Evolutionary conservation across 2,329 filamentous ascomycete genomes (phyloP).

Genomic region (Microdochium nivale): DNA sequence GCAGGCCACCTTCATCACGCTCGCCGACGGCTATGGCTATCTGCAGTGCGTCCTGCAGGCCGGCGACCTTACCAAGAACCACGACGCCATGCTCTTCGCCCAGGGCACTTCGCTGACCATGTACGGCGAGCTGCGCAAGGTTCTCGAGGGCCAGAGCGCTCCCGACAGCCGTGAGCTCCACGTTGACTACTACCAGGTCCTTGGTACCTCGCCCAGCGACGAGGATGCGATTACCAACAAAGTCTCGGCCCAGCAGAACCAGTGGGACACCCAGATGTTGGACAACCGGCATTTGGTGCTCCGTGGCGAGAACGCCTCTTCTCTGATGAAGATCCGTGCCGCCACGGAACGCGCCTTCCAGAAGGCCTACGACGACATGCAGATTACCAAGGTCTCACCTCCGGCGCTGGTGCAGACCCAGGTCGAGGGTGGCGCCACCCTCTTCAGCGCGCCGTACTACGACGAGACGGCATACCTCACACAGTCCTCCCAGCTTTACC

Average conservation of each 20-base stretch:
- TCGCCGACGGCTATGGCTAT: slow-evolving; percentile 75
- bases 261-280: slow-evolving; percentile 56
- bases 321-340: slow-evolving; percentile 80
- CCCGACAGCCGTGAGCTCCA: slow-evolving; percentile 82
- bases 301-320: slow-evolving; percentile 74
- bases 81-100: slow-evolving; percentile 78
- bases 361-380: slow-evolving; percentile 66
- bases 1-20: slow-evolving; percentile 77
- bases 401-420: slow-evolving; percentile 92
- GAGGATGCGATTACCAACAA: slow-evolving; percentile 87
- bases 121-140: slow-evolving; percentile 73
- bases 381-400: slow-evolving; percentile 75
- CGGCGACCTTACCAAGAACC: slow-evolving; percentile 80
- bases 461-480: slow-evolving; percentile 87
- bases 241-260: slow-evolving; percentile 37
- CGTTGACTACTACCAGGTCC: slow-evolving; percentile 80
- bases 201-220: slow-evolving; percentile 71
- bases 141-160: slow-evolving; percentile 69
- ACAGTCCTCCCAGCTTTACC: slow-evolving; percentile 93
- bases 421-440: slow-evolving; percentile 84
- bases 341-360: slow-evolving; percentile 75
- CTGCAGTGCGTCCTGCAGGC: slow-evolving; percentile 74
- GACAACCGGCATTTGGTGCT: slow-evolving; percentile 80
- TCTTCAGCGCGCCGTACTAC: slow-evolving; percentile 88
- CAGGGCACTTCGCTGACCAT: slow-evolving; percentile 82